phyloP scores from a whole-genome alignment of 2,329 filamentous ascomycete species.

The Fonsecaea erecta region DNA sequence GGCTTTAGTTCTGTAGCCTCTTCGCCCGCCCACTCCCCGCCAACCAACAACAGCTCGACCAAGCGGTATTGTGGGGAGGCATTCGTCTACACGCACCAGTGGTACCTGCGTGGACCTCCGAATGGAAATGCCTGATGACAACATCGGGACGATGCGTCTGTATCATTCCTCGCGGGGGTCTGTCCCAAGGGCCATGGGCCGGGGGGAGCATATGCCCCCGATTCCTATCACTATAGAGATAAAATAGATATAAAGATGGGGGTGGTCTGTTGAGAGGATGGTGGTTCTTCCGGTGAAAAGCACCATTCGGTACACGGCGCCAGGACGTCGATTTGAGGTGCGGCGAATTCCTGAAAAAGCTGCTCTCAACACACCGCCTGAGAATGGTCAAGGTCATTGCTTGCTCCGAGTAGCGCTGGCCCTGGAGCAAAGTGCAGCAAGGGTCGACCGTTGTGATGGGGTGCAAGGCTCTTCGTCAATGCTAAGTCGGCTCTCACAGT shows the following conservation, averaged over 20 bases:
- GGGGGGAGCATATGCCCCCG: background rate
- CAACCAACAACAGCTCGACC: conserved; percentile 1
- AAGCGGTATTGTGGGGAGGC: background rate
- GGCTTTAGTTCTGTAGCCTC: background rate
- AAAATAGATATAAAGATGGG: background rate
- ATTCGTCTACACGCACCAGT: background rate
- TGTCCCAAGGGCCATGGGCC: background rate
- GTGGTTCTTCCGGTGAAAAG: background rate
- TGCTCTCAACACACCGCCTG: background rate
- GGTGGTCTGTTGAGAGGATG: background rate
- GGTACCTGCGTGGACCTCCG: conserved; percentile 13
- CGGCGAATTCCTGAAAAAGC: background rate
- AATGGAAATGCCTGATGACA: conserved; percentile 4
- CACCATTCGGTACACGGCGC: too few relatives aligned
- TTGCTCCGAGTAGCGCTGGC: background rate
- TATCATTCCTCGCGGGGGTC: background rate
- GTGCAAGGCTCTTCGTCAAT: conserved; percentile 5
- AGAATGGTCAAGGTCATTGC: background rate
- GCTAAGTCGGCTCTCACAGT: background rate
- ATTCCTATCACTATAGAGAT: background rate
- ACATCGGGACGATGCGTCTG: background rate
- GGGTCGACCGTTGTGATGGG: background rate
- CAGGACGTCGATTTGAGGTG: background rate
- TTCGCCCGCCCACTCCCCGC: conserved; percentile 13
- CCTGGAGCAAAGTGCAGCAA: background rate